Conservation (phyloP, 257 asterid genomes). For the Avicennia marina region DNA sequence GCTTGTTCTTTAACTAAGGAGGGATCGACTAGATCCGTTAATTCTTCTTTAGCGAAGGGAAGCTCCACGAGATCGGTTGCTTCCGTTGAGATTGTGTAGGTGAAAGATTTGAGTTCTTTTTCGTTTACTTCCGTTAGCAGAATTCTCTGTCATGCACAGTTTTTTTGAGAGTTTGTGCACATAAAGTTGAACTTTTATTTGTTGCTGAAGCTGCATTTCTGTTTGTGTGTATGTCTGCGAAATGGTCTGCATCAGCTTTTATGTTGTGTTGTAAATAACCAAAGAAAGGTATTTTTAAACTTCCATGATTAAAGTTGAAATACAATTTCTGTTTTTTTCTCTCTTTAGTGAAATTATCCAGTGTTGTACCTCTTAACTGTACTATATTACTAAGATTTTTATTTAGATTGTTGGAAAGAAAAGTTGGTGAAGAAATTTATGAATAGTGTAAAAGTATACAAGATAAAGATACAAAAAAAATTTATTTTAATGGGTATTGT, state of each 20-base stretch:
- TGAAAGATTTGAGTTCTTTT: not conserved
- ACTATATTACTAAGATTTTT: too few relatives aligned
- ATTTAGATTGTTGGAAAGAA: not conserved
- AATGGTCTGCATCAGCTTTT: conserved; percentile 3
- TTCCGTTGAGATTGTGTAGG: conserved; percentile 54
- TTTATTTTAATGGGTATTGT: too few relatives aligned
- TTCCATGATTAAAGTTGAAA: not conserved
- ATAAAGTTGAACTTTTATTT: not conserved
- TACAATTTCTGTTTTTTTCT: not conserved
- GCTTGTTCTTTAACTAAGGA: conserved; percentile 32
- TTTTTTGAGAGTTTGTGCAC: conserved; percentile 10
- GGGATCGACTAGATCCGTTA: conserved; percentile 34
- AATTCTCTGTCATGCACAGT: conserved; percentile 4
- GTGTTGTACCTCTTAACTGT: too few relatives aligned
- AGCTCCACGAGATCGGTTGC: conserved; percentile 35
- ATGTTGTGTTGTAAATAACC: not conserved
- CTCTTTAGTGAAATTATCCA: too few relatives aligned
- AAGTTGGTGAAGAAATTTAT: too few relatives aligned
- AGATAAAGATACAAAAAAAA: too few relatives aligned
- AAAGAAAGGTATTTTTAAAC: not conserved
- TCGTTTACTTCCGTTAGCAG: not conserved
- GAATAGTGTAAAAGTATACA: too few relatives aligned
- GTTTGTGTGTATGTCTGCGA: not conserved
- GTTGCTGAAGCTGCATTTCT: not conserved
- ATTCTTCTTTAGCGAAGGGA: conserved; percentile 25